Evolutionary conservation across 305 asterid species (phyloP), one percentile per base, ranked within the genome.

Genomic region (Solanum hybrid): DNA sequence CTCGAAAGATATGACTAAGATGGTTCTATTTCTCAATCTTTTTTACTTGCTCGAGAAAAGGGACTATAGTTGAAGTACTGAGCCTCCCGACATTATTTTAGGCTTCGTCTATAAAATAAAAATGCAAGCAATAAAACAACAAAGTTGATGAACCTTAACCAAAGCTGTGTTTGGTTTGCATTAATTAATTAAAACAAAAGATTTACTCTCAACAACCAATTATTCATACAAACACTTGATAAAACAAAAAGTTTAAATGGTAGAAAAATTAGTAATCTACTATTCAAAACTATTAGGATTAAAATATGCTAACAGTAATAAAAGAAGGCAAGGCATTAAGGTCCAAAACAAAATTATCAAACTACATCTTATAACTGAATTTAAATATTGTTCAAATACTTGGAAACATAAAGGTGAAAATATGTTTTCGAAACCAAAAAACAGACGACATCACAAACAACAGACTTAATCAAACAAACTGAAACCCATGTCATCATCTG

Each of bases 401-500:
- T 17, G 2, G 13, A 81, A 82, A 41, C 79, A 17, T 2, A 5
- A 31, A 22, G 73, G 81, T 11, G 9, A n/a, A 36, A 11, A 36
- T 82, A 38, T 72, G 85, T 15, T 76, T 83, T 7, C 12, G 65
- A 10, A 2, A 61, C 11, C 7, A 26, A 82, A 36, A 10, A n/a
- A 20, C 15, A 33, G 20, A 6, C 39, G 1, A 1, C 72, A 20
- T 22, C 61, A 45, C 88, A 14, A 39, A 65, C 89, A 39, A 10
- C 6, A 27, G 32, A 89, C 89, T 92, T 93, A 95, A 89, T 95
- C 98, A 29, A 97, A 96, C 29, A 97, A 96, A 89, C 95, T 79
- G 72, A 96, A 92, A 15, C 98, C 98, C 95, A 95, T 37, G 75
- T 95, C 98, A 1, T 94, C 98, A 88, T 97, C 99, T 0, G 98